Conservation (phyloP, 169 alveolate species). For the Babesia ovis region DNA sequence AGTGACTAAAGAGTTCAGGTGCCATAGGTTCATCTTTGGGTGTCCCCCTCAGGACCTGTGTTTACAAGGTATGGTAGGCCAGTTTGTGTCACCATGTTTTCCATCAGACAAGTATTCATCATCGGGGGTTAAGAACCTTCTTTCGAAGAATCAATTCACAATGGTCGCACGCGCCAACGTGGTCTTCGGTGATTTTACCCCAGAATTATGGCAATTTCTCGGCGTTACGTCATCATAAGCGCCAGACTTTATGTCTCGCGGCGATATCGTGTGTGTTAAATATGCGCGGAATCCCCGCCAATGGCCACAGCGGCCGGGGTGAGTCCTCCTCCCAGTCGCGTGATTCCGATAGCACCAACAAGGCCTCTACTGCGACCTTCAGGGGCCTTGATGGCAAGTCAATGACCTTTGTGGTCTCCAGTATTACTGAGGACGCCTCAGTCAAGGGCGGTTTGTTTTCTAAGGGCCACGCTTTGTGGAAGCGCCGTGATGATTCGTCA, state of each 20-base stretch:
- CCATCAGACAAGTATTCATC: constrained; percentile 57
- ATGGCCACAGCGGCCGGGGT: not conserved
- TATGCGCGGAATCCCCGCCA: constrained; percentile 19
- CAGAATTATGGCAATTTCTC: constrained; percentile 12
- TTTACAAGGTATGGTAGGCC: constrained; percentile 71
- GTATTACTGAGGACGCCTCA: not conserved
- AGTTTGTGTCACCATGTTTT: constrained; percentile 46
- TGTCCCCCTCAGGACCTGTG: constrained; percentile 71
- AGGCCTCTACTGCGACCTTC: constrained; percentile 9
- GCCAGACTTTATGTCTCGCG: constrained; percentile 7
- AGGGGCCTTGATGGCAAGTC: constrained; percentile 13
- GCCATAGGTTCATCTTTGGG: too few species aligned
- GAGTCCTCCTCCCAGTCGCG: not conserved
- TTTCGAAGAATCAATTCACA: constrained; percentile 72
- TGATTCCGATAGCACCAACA: not conserved
- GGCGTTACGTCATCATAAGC: not conserved
- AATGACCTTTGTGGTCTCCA: constrained; percentile 5
- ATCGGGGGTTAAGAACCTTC: constrained; percentile 74
- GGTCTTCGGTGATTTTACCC: constrained; percentile 10
- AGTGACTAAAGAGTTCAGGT: too few species aligned
- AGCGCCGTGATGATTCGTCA: not conserved
- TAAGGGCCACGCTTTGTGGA: not conserved
- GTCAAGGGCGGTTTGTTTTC: not conserved
- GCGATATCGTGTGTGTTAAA: not conserved
- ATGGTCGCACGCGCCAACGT: constrained; percentile 1